A percentile compares a stretch with the other conserved stretches of the same genome.
Evolutionary conservation across 1,139 yeast species (phyloP).

Genomic region (Pichia sp.): DNA sequence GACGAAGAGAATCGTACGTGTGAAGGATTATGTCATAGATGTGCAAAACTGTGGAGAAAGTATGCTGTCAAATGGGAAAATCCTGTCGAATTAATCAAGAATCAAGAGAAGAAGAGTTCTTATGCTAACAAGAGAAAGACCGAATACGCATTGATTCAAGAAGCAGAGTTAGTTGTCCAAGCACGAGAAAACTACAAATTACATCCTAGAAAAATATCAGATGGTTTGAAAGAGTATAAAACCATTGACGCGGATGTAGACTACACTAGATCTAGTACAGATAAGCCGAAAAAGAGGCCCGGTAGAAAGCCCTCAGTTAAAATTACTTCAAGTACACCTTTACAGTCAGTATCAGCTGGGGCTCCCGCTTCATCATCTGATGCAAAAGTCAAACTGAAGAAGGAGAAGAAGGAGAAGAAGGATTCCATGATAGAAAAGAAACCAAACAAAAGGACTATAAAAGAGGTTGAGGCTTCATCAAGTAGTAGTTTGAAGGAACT

Average conservation of each 20-base stretch:
- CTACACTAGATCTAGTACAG: slow-evolving; percentile 3
- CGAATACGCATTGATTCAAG: slow-evolving; percentile 70
- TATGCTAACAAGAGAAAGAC: slow-evolving; percentile 55
- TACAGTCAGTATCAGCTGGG: neutral
- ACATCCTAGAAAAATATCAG: slow-evolving; percentile 19
- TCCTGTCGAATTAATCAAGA: slow-evolving; percentile 64
- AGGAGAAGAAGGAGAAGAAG: slow-evolving; percentile 12
- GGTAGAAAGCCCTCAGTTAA: slow-evolving; percentile 1
- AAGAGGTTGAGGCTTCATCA: neutral
- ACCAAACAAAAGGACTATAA: neutral
- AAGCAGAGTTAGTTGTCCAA: slow-evolving; percentile 54
- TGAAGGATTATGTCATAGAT: slow-evolving; percentile 70
- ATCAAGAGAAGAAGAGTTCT: slow-evolving; percentile 42
- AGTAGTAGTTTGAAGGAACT: neutral
- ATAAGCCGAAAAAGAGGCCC: slow-evolving; percentile 3
- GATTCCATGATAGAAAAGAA: neutral
- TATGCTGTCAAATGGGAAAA: slow-evolving; percentile 90
- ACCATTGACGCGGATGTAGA: slow-evolving; percentile 18
- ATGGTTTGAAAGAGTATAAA: slow-evolving; percentile 13
- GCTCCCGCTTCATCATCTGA: neutral
- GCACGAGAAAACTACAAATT: slow-evolving; percentile 39
- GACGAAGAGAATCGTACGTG: slow-evolving; percentile 22
- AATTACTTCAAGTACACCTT: neutral
- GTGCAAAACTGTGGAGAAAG: slow-evolving; percentile 88
- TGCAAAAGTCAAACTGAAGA: slow-evolving; percentile 3